phyloP scores from a whole-genome alignment of 73 alveolate genomes.

The Uronychia binucleata region DNA sequence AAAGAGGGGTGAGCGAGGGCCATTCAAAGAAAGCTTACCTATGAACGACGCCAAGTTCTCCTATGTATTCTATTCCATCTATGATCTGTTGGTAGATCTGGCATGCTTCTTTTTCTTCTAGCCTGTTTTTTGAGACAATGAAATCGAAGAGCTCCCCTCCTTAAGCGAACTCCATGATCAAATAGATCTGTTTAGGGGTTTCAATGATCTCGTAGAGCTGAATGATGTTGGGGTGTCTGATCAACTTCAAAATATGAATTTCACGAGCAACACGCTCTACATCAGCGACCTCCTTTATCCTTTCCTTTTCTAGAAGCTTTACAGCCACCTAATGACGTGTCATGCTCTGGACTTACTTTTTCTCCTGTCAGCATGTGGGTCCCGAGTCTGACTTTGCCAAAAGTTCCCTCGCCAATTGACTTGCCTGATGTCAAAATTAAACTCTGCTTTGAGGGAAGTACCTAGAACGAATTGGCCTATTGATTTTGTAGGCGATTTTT shows the following conservation, averaged over 20 bases:
- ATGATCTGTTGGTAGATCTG: slow-evolving; percentile 76
- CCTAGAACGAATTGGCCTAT: background rate
- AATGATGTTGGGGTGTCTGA: slow-evolving; percentile 82
- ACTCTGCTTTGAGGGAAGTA: background rate
- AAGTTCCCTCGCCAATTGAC: slow-evolving; percentile 65
- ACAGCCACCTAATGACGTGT: slow-evolving; percentile 82
- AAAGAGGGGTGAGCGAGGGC: background rate
- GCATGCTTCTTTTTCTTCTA: slow-evolving; percentile 79
- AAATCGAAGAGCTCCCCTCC: slow-evolving; percentile 86
- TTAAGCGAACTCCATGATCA: slow-evolving; percentile 86
- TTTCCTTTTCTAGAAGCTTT: slow-evolving; percentile 70
- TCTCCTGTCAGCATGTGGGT: slow-evolving; percentile 68
- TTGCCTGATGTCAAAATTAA: slow-evolving; percentile 22
- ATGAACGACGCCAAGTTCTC: slow-evolving; percentile 81
- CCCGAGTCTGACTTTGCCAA: slow-evolving; percentile 64
- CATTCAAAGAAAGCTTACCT: slow-evolving; percentile 18
- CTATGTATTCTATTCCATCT: slow-evolving; percentile 79
- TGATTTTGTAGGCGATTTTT: background rate
- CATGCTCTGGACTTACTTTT: slow-evolving; percentile 1
- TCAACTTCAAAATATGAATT: slow-evolving; percentile 81
- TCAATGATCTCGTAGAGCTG: slow-evolving; percentile 90
- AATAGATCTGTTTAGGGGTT: slow-evolving; percentile 81
- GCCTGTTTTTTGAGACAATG: slow-evolving; percentile 68
- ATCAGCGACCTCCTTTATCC: slow-evolving; percentile 78
- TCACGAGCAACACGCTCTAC: slow-evolving; percentile 84